Percentiles rank a stretch among this genome's conserved stretches.
Evolutionary conservation across 2,329 filamentous ascomycete species (phyloP).

Genomic region (Rhynchosporium agropyri): DNA sequence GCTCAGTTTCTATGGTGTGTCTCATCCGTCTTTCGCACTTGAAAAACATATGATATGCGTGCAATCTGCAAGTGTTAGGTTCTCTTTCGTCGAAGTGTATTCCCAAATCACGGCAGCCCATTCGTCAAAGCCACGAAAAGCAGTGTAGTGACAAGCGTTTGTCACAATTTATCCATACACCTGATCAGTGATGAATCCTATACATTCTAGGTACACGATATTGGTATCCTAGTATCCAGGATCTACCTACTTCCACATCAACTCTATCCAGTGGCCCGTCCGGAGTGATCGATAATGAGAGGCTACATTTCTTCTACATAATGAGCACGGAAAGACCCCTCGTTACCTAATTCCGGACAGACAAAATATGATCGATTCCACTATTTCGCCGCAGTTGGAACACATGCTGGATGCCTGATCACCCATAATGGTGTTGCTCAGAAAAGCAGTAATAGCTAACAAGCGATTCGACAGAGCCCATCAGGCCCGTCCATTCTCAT

Average conservation of each 20-base stretch:
- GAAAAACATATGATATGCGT: background rate
- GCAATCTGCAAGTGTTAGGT: background rate
- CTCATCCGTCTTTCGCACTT: background rate
- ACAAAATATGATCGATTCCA: background rate
- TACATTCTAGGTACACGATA: conserved; percentile 49
- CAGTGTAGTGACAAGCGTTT: conserved; percentile 43
- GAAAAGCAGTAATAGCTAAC: conserved; percentile 42
- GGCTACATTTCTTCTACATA: conserved; percentile 47
- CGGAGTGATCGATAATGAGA: conserved; percentile 49
- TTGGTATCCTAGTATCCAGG: conserved; percentile 27
- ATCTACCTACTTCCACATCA: conserved; percentile 48
- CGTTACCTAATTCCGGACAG: background rate
- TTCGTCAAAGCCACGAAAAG: background rate
- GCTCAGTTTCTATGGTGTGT: background rate
- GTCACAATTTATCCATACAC: conserved; percentile 48
- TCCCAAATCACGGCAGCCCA: background rate
- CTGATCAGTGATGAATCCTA: conserved; percentile 55
- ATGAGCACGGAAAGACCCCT: conserved; percentile 29
- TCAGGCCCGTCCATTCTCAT: conserved; percentile 50
- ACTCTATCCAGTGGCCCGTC: conserved; percentile 50
- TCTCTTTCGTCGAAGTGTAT: background rate
- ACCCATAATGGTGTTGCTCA: conserved; percentile 42
- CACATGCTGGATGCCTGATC: conserved; percentile 41
- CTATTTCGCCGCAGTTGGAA: conserved; percentile 30
- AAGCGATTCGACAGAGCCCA: conserved; percentile 51